Conservation (phyloP, 805 yeast species). For the Starmerella vaccinii region DNA sequence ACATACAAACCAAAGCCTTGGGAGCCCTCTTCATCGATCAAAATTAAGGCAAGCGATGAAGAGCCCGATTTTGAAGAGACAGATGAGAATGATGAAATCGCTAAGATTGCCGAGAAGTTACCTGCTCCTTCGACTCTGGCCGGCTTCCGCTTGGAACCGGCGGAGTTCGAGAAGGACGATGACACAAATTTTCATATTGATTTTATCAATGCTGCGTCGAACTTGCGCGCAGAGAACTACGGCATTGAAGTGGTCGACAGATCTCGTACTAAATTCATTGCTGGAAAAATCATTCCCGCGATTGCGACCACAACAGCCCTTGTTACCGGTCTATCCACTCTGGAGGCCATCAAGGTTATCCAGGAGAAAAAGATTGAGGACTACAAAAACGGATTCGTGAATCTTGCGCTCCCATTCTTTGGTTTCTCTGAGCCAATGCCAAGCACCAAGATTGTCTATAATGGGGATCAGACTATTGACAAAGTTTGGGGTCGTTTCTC, state of each 20-base stretch:
- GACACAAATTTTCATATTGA: conserved; percentile 94
- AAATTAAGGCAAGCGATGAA: conserved; percentile 82
- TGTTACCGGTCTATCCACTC: conserved; percentile 87
- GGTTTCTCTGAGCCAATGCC: conserved; percentile 95
- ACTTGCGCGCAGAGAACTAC: conserved; percentile 88
- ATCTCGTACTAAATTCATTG: conserved; percentile 87
- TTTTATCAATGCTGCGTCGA: conserved; percentile 90
- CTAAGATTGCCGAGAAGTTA: conserved; percentile 55
- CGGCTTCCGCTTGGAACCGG: conserved; percentile 78
- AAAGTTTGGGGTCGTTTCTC: conserved; percentile 93
- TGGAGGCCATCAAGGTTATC: conserved; percentile 84
- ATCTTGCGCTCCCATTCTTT: conserved; percentile 87
- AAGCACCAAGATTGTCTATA: conserved; percentile 73
- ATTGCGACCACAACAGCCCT: conserved; percentile 98
- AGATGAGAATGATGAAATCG: conserved; percentile 21
- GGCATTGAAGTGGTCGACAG: conserved; percentile 80
- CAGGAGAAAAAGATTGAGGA: conserved; percentile 71
- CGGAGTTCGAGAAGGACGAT: conserved; percentile 96
- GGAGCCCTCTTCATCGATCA: conserved; percentile 60
- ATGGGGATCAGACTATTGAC: conserved; percentile 62
- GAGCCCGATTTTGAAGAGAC: conserved; percentile 55
- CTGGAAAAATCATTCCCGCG: conserved; percentile 97
- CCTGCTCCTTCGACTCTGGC: conserved; percentile 85
- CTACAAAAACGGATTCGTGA: conserved; percentile 85
- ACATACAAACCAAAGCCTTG: conserved; percentile 50